Percentiles rank a stretch among this genome's conserved stretches.
Conservation (phyloP, 306 rosid genomes). For the Boehmeria nivea region DNA sequence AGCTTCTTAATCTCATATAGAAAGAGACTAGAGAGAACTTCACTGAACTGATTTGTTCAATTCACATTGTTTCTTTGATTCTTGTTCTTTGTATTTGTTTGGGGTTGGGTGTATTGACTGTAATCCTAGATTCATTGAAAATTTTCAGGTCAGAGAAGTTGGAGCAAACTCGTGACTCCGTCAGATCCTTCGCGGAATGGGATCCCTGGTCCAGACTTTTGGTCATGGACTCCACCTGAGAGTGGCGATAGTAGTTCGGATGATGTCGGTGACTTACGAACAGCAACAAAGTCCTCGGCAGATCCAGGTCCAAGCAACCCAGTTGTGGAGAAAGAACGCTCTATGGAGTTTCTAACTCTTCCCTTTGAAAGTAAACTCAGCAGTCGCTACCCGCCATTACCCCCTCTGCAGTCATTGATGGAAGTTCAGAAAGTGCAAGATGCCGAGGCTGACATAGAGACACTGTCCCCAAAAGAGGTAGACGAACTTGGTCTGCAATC, state of each 20-base stretch:
- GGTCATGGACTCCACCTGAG: constrained; percentile 91
- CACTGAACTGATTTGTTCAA: too few relatives aligned
- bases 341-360: constrained; percentile 42
- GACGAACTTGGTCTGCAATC: constrained; percentile 41
- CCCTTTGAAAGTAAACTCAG: constrained; percentile 61
- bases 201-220: constrained; percentile 90
- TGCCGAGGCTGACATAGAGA: constrained; percentile 29
- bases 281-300: constrained; percentile 31
- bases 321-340: constrained; percentile 58
- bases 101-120: not conserved
- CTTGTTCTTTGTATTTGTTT: not conserved
- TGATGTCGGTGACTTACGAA: constrained; percentile 31
- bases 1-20: too few relatives aligned
- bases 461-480: constrained; percentile 50
- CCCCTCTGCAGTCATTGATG: constrained; percentile 64
- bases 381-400: constrained; percentile 38
- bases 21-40: too few relatives aligned
- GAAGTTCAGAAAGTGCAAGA: constrained; percentile 41
- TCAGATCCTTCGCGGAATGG: constrained; percentile 39
- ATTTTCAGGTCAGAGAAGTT: constrained; percentile 30
- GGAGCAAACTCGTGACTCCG: constrained; percentile 23
- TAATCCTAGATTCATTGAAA: not conserved
- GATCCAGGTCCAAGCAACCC: constrained; percentile 31
- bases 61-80: not conserved
- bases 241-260: constrained; percentile 29